A percentile compares a stretch with the other conserved stretches of the same genome.
Conservation (phyloP, 1,284 basidiomycete genomes). For the Microbotryomycetes sp. region DNA sequence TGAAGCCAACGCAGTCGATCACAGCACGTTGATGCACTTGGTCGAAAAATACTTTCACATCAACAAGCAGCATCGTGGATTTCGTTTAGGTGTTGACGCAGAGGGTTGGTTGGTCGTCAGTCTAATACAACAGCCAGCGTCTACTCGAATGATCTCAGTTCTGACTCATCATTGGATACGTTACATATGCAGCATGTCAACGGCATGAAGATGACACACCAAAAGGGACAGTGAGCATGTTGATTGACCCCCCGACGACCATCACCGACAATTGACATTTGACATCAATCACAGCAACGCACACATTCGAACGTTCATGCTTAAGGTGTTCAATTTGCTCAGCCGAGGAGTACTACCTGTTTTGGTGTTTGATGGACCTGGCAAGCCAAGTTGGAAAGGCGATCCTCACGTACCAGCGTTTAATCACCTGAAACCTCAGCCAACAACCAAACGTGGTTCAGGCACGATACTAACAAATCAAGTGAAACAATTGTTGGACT, state of each 20-base stretch:
- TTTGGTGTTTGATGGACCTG: conserved; percentile 90
- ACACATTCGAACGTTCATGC: conserved; percentile 50
- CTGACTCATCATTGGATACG: neutral
- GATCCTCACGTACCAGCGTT: conserved; percentile 58
- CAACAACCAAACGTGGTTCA: conserved; percentile 65
- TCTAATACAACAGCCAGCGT: neutral
- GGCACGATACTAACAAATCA: conserved; percentile 59
- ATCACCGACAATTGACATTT: conserved; percentile 42
- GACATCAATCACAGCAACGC: conserved; percentile 50
- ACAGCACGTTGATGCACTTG: neutral
- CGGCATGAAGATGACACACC: conserved; percentile 3
- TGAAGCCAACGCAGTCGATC: neutral
- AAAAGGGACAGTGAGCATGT: neutral
- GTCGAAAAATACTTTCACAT: neutral
- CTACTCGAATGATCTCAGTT: neutral
- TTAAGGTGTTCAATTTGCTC: conserved; percentile 58
- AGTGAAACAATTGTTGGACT: neutral
- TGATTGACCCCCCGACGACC: conserved; percentile 35
- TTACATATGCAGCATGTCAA: conserved; percentile 9
- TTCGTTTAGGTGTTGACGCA: neutral
- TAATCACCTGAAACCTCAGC: conserved; percentile 54
- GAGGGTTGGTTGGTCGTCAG: neutral
- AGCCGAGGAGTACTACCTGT: conserved; percentile 73
- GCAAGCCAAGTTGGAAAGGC: conserved; percentile 73
- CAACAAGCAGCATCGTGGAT: neutral